These are phyloP conservation scores for Penicillium capsulatum DNA, from an alignment of 2,329 filamentous ascomycete genomes.

Conservation along the genomic window DNA sequence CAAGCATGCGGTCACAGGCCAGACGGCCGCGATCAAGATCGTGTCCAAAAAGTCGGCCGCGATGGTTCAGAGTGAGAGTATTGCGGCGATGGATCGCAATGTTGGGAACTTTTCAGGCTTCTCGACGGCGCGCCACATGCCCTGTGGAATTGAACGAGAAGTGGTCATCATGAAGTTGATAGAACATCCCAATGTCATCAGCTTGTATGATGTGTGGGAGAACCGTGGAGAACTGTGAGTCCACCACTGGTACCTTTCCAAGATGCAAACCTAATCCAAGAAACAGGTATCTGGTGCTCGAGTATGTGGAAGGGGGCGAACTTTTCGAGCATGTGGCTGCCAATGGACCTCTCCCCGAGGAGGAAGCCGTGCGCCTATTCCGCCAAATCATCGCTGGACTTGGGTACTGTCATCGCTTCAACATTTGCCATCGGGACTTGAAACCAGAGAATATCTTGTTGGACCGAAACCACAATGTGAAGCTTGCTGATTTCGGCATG, in stretches of 20 bases:
- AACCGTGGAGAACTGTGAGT: conserved; percentile 88
- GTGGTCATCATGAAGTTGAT: conserved; percentile 97
- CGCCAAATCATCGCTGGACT: conserved; percentile 90
- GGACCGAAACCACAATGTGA: conserved; percentile 70
- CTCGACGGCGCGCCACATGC: conserved; percentile 65
- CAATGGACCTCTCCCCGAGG: conserved; percentile 69
- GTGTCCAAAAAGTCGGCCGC: conserved; percentile 78
- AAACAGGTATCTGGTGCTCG: conserved; percentile 84
- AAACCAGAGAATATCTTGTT: conserved; percentile 97
- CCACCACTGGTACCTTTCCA: background rate
- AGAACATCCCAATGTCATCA: conserved; percentile 90
- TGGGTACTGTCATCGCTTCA: conserved; percentile 87
- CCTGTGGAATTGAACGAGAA: conserved; percentile 86
- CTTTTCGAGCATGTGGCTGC: conserved; percentile 81
- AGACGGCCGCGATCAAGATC: conserved; percentile 91
- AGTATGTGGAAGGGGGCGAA: conserved; percentile 81
- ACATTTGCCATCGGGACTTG: conserved; percentile 91
- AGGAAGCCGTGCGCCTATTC: conserved; percentile 78
- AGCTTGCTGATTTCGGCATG: conserved; percentile 98
- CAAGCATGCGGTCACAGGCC: conserved; percentile 70
- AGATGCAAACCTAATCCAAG: background rate
- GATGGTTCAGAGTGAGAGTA: conserved; percentile 77
- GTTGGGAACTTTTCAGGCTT: conserved; percentile 52
- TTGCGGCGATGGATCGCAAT: conserved; percentile 75
- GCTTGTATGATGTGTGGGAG: conserved; percentile 95